Base-by-base conservation (phyloP, 2,329 filamentous ascomycete species). In the Colletotrichum sp. region DNA sequence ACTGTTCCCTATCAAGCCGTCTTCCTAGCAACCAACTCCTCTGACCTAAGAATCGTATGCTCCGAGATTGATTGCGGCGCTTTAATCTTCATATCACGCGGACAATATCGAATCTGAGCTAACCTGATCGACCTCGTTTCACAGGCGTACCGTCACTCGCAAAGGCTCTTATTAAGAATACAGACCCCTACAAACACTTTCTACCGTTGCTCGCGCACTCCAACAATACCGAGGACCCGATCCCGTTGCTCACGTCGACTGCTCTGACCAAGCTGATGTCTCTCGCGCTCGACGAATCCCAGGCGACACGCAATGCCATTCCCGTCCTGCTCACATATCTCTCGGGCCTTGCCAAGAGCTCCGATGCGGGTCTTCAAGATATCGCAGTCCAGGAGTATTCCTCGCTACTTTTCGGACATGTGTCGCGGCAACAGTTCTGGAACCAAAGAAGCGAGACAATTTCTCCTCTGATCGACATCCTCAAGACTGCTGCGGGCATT, bases 361-460 rank as follows among this genome's bases (percentile, higher is more conserved):
- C 94, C 57, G 97, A 99, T 85, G 94, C 95, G 71, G 95, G 95
- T 52, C 90, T 98, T 72, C 97, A 99, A 86, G 97, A 99, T 82
- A 98, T 99, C 82, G 96, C 96, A 30, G 96, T 99, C 15, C 95
- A 97, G 82, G 92, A 96, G 83, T 98, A 96, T 86, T 98, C 97
- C 44, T 90, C 94, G 24, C 89, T 99, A 36, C 89, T 99, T 36
- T 93, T 95, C 77, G 95, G 93, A 52, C 91, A 89, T 77, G 92
- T 92, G 74, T 92, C 96, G 5, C 92, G 97, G 78, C 90, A 93
- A 79, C 90, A 97, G 72, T 99, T 99, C 87, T 99, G 97, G 97
- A 92, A 94, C 78, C 95, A 98, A 85, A 91, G 95, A 80, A 93
- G 93, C 82, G 95, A 98, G 87, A 98, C 96, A 0, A 86, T 98